Conservation (phyloP, 2,329 filamentous ascomycete species). For the Fusarium sp. region DNA sequence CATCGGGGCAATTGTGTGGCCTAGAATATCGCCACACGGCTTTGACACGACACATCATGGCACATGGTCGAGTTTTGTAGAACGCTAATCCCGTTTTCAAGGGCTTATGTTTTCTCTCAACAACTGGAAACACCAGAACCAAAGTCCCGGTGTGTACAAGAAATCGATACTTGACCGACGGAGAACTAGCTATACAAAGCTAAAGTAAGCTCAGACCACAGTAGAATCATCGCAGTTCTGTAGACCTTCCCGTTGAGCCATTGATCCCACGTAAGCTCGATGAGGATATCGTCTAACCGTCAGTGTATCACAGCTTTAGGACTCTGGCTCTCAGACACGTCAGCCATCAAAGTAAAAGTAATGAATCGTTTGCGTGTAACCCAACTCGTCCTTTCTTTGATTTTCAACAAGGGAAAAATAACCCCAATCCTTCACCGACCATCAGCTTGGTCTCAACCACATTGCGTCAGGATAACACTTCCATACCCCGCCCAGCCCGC, state of each 20-base stretch:
- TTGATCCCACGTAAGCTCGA: conserved; percentile 30
- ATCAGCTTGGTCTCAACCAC: conserved; percentile 9
- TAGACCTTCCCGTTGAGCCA: conserved; percentile 1
- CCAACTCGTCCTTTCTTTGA: conserved; percentile 2
- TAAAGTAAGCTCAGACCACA: conserved; percentile 12
- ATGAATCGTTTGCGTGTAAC: conserved; percentile 2
- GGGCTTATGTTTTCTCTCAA: background rate
- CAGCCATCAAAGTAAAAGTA: conserved; percentile 4
- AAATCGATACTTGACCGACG: background rate
- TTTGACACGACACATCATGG: conserved; percentile 13
- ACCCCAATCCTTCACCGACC: conserved; percentile 25
- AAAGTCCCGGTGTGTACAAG: conserved; percentile 4
- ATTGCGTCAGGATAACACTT: conserved; percentile 32
- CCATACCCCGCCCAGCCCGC: conserved; percentile 29
- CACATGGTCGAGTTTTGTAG: conserved; percentile 12
- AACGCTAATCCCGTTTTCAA: conserved; percentile 18
- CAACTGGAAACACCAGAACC: conserved; percentile 21
- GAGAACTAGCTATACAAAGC: conserved; percentile 20
- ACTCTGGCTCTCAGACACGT: conserved; percentile 17
- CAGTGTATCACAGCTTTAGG: conserved; percentile 17
- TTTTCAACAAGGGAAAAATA: background rate
- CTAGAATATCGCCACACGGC: conserved; percentile 26
- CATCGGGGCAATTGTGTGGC: conserved; percentile 1
- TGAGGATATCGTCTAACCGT: conserved; percentile 15
- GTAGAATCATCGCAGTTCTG: background rate